Evolutionary conservation across 202 grass and related monocot genomes (phyloP), one percentile per base, ranked within the genome.

Genomic region (Panicum virgatum): DNA sequence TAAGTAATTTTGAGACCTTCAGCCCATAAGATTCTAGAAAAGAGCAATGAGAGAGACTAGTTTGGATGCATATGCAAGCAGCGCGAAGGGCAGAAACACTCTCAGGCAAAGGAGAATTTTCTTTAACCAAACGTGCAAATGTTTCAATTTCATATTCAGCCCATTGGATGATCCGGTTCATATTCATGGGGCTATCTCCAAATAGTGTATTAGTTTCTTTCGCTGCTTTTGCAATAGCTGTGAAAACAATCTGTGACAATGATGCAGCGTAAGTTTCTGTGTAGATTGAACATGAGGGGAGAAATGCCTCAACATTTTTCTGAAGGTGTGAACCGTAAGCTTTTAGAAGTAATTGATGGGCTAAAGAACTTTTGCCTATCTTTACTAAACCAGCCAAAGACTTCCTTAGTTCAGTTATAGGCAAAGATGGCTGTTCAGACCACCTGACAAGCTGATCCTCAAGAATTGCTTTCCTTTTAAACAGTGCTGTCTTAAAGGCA

Each of bases 1-100:
- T 83, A 75, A 95, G 85, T 80, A 98, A 92, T 62, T 98, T 95
- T n/a, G 96, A 94, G 79, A 98, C 91, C 77, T 98, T 92, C 79
- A 98, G 77, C 26, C 86, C 90, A 81, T 91, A 77, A 8, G 79
- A 64, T 89, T 98, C 96, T 66, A 95, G 71, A 88, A 70, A 78
- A 63, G 86, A 85, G 70, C 92, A 98, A 69, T 98, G 96, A 85
- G 68, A 76, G 69, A 98, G 84, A 80, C 86, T 95, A 23, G 90
- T 92, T 82, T 95, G 90, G 36, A 93, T 85, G 73, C 96, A 98
- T 64, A 98, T 85, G 69, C 92, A 89, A 20, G 86, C 92, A 70
- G 96, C 91, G 46, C 90, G 91, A 78, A 98, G 85, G 9, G 96
- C 96, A 84, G 84, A 86, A 80, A 84, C 72, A 54, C 88, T 94